Evolutionary conservation across 2,329 filamentous ascomycete genomes (phyloP), one percentile per base, ranked within the genome.

Genomic region (Emericellopsis atlantica): DNA sequence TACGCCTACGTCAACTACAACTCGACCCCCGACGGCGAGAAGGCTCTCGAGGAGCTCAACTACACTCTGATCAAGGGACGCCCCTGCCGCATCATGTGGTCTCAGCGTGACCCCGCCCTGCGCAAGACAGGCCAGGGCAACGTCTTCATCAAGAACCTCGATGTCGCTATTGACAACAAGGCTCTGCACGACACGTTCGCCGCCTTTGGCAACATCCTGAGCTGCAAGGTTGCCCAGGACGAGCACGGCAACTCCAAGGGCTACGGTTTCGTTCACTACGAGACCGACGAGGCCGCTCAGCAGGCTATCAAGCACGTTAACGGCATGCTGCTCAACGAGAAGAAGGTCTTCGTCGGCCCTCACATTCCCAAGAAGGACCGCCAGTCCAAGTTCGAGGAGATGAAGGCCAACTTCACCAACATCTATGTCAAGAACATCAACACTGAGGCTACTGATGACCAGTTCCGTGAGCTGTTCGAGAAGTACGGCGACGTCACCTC

Each of bases 1-100:
- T 98, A 98, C 66, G 92, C 92, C 66, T 98, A 98, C 66, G 92
- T 98, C 69, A 98, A 98, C 80, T 98, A 96, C 80, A 98, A 96
- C 76, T 90, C 87, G 65, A 94, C 89, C 47, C 66, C 79, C 48
- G 92, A 98, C 63, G 92, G 92, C 56, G 92, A 98, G 76, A 93
- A 94, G 69, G 92, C 92, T 56, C 81, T 98, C 46, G 92, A 98
- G 71, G 92, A 98, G 70, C 79, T 98, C 55, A 98, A 98, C 80
- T 98, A 98, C 76, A 98, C 92, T 49, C 74, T 95, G 56, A 96
- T 98, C 74, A 96, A 96, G 79, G 89, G 89, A 56, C 88, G 85
- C 61, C 90, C 92, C 46, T 98, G 92, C 84, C 90, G 92, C 60
- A 98, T 98, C 72, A 98, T 98, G 92, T 98, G 92, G 92, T 98